Base-by-base conservation (phyloP, 345 rosid genomes). In the Atalantia buxifolia region DNA sequence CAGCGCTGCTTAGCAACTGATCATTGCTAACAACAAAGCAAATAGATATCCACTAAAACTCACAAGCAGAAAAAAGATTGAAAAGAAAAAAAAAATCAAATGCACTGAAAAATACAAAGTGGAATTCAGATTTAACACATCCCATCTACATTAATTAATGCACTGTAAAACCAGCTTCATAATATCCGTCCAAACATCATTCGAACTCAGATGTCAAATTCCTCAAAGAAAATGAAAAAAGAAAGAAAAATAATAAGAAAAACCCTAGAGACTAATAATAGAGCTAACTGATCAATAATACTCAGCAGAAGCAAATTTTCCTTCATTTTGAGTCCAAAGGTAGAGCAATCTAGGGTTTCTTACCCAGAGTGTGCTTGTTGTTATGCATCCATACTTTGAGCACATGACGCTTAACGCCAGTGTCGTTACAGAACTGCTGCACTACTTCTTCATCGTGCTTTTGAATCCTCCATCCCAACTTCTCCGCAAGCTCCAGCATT, bases 351-450 rank as follows among this genome's bases (percentile, higher is more conserved):
- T 87, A 91, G 92, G 97, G 91, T 85, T 87, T 85, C 97, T 91
- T 92, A 86, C 97, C 95, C 62, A 93, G 88, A 68, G 92, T 91
- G 84, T 91, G 90, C 83, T 93, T 93, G 87, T 93, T 93, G 82
- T 93, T 93, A 78, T 93, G 97, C 88, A 93, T 90, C 97, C 97
- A 93, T 19, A 93, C 95, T 85, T 93, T 93, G 63, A 93, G 94
- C 36, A 93, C 97, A 62, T 91, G 94, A 48, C 95, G 84, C 35
- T 89, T 84, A 22, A 93, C 64, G 19, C 92, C 95, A 56, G 66
- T 86, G 76, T 93, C 97, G 25, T 79, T 78, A 80, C 95, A 91
- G 81, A 93, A 93, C 78, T 86, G 83, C 83, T 89, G 90, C 78
- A 93, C 90, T 62, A 69, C 82, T 62, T 83, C 89, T 50, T 93